These are phyloP conservation scores for Dendrobium catenatum DNA, from an alignment of 106 monocot genomes.

Conservation along the genomic window DNA sequence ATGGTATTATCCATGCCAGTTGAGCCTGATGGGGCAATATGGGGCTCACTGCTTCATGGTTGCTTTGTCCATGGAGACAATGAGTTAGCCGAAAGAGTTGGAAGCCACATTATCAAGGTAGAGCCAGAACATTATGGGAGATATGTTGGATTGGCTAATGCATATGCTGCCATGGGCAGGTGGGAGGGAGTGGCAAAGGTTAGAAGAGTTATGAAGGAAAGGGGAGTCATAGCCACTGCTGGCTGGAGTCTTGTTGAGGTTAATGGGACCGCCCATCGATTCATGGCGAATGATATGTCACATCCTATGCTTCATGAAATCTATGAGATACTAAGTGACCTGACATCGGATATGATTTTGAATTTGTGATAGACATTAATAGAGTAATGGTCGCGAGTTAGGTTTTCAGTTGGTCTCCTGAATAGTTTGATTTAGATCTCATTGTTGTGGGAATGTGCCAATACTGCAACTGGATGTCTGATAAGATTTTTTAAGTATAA, in stretches of 20 bases:
- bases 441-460: too few relatives aligned
- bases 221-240: conserved; percentile 13
- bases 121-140: conserved; percentile 16
- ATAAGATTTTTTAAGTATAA: not conserved
- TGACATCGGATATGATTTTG: not conserved
- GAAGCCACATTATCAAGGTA: conserved; percentile 8
- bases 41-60: conserved; percentile 39
- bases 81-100: conserved; percentile 20
- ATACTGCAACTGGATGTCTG: not conserved
- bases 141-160: conserved; percentile 27
- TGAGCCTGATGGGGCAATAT: conserved; percentile 25
- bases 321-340: not conserved
- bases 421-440: not conserved
- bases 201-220: conserved; percentile 18
- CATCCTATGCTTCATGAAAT: conserved; percentile 21
- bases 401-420: not conserved
- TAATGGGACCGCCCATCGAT: conserved; percentile 15
- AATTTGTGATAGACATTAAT: not conserved
- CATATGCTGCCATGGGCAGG: conserved; percentile 25
- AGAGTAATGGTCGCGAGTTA: not conserved
- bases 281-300: conserved; percentile 13
- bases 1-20: conserved; percentile 30
- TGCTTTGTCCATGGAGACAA: conserved; percentile 23
- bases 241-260: conserved; percentile 30
- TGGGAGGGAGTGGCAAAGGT: conserved; percentile 23